Base-by-base conservation (phyloP, 2,329 filamentous ascomycete genomes). In the Nigrospora sphaerica region DNA sequence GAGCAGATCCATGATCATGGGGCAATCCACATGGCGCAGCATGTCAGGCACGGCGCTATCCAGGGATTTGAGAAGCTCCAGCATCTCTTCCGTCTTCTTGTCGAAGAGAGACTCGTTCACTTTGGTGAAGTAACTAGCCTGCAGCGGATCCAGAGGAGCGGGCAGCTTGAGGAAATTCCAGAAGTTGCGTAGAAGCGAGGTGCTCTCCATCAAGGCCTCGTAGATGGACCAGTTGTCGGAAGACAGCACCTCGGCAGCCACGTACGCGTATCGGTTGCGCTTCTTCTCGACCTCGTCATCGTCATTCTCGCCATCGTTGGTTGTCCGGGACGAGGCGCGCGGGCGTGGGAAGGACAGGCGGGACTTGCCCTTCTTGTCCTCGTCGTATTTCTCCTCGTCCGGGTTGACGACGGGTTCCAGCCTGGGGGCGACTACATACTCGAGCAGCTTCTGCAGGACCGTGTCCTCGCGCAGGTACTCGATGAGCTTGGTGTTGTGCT, bases 81-180 rank as follows among this genome's bases (percentile, higher is more conserved):
- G 75, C 92, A 97, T 98, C 53, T 96, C 92, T 60, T 95, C 88
- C 6, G 95, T 96, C 77, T 97, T 97, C 70, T 93, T 95, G 65
- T 97, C 93, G 46, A 98, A 85, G 17, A 98, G 72, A n/a, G 89
- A 87, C 70, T 98, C 93, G 66, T 97, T 97, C 61, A 98, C 91
- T 64, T 97, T 98, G 46, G 92, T 96, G 64, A 98, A 98, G 65
- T 98, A 98, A 60, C 91, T 91, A 16, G 93, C 92, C 68, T 97
- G 92, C 6, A 96, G 77, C 34, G 92, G 87, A 63, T 97, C 92
- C 46, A 98, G 78, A 3, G 92, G 88, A 12, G 88, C 79, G n/a
- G 88, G 80, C 46, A 84, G 80, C 62, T 86, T 86, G 57, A 98
- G 69, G 65, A 96, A 98, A 41, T 81, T 74, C 93, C 93, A 98